These are phyloP conservation scores for Hylodesmum podocarpum DNA, from an alignment of 306 rosid genomes.

Conservation along the genomic window DNA sequence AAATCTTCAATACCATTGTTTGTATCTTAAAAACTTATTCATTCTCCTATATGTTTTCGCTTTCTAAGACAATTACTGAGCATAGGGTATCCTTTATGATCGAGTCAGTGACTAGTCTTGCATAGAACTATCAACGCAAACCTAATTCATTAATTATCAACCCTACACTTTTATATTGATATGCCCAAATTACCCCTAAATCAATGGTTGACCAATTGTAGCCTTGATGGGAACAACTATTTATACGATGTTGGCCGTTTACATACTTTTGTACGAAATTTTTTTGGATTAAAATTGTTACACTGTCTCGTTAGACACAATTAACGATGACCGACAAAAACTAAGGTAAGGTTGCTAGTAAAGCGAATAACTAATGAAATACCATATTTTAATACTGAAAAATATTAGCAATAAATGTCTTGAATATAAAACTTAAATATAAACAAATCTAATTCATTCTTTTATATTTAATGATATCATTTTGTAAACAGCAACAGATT, in stretches of 20 bases:
- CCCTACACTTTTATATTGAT: not conserved
- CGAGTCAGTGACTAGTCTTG: not conserved
- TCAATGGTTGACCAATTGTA: not conserved
- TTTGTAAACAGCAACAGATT: too few relatives aligned
- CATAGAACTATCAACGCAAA: not conserved
- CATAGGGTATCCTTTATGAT: not conserved
- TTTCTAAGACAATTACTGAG: not conserved
- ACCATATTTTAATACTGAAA: not conserved
- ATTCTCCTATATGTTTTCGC: not conserved
- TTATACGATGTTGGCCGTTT: not conserved
- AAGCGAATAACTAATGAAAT: not conserved
- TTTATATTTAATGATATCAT: too few relatives aligned
- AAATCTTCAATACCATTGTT: not conserved
- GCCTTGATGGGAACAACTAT: not conserved
- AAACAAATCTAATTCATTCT: too few relatives aligned
- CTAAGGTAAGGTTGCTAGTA: not conserved
- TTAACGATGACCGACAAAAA: not conserved
- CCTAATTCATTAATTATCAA: constrained; percentile 12
- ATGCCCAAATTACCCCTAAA: not conserved
- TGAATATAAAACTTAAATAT: too few relatives aligned
- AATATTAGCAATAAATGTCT: too few relatives aligned
- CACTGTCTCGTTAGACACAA: not conserved
- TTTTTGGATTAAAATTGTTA: not conserved
- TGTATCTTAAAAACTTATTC: not conserved
- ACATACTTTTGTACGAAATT: too few relatives aligned